Percentiles rank a stretch among this genome's conserved stretches.
Evolutionary conservation across 257 asterid species (phyloP).

Genomic region (Knoxia roxburghii): DNA sequence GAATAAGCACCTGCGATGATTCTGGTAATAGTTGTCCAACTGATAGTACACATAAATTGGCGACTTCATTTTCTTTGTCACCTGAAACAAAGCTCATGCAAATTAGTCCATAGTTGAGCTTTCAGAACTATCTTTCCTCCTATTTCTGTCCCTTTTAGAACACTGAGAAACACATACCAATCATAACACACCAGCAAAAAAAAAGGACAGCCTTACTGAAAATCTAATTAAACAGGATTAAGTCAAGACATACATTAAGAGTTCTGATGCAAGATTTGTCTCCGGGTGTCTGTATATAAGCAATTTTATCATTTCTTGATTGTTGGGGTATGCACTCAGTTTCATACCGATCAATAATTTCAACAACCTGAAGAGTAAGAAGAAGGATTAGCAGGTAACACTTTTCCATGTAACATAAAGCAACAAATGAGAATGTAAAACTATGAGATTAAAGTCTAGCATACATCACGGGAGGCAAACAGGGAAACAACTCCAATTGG

Average conservation of each 20-base stretch:
- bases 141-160: background rate
- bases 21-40: conserved; percentile 59
- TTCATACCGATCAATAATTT: conserved; percentile 52
- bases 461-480: conserved; percentile 56
- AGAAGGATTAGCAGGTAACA: conserved; percentile 7
- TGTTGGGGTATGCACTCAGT: conserved; percentile 38
- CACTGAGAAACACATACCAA: background rate
- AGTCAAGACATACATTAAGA: conserved; percentile 27
- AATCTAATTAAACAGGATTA: background rate
- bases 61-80: conserved; percentile 38
- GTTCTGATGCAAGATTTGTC: conserved; percentile 40
- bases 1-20: conserved; percentile 58
- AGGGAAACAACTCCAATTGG: conserved; percentile 90
- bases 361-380: conserved; percentile 41
- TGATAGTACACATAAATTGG: conserved; percentile 62
- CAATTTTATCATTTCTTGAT: conserved; percentile 31
- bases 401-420: background rate
- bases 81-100: conserved; percentile 23
- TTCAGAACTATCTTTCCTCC: background rate
- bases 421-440: background rate
- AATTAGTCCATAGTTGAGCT: background rate
- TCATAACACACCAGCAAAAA: background rate
- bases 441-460: conserved; percentile 10
- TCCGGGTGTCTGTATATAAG: conserved; percentile 27
- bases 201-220: background rate